Base-by-base conservation (phyloP, 768 basidiomycete species). In the Russula vinacea region DNA sequence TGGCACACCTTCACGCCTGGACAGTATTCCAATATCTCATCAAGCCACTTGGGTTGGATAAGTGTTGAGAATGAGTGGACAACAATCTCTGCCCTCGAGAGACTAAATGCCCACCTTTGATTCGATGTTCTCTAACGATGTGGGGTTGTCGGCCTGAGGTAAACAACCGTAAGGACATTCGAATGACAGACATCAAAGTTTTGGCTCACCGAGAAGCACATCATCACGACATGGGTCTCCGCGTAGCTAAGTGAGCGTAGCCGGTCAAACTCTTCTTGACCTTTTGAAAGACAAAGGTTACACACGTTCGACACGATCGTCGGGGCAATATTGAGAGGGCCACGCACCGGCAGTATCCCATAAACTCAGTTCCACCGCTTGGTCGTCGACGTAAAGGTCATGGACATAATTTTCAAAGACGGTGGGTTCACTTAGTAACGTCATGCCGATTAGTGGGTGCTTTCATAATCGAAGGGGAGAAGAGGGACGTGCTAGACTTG, bases 321-420 rank as follows among this genome's bases (percentile, higher is more conserved):
- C 26, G 11, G 5, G 24, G 22, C 22, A 29, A 32, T 17, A 39
- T 10, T 10, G 13, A 50, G 35, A 16, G 4, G 8, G 11, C 16
- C 11, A 52, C 83, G 64, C 72, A 94, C 96, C 95, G 51, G 96
- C 96, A 51, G 96, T 98, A 74, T 98, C 96, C 96, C 96, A 98
- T 67, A 98, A 73, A 73, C 93, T 92, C 50, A 99, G 80, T 72
- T 98, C 95, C 16, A 98, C 88, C 35, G 83, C 74, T 70, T 92
- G 88, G 39, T 92, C 93, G 68, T 98, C 94, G 32, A 96, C 85
- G 68, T 81, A 81, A 60, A 95, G 79, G 68, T 94, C 91, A 73
- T 95, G 91, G 13, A 96, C 94, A 71, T 96, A 94, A 77, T 98
- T 98, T 76, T 98, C 96, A 69, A 98, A 98, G 5, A 98, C 95